Evolutionary conservation across 441 rosid genomes (phyloP).

Genomic region (Eruca vesicaria): DNA sequence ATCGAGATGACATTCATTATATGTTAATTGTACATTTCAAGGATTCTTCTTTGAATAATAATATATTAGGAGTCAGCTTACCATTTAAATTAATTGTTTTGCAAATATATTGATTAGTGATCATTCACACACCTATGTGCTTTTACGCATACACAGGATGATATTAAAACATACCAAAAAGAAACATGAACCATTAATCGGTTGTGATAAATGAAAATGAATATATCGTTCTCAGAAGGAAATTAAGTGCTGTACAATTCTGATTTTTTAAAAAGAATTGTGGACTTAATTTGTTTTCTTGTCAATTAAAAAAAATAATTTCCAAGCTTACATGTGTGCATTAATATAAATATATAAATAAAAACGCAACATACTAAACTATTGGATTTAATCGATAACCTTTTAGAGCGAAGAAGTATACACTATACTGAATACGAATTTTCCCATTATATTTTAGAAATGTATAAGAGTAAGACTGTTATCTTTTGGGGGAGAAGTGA

Average conservation of each 20-base stretch:
- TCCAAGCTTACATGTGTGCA: no score
- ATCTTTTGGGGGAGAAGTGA: slow-evolving; percentile 19
- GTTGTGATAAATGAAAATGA: neutral
- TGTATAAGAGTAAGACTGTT: neutral
- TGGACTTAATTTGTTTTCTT: neutral
- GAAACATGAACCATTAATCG: neutral
- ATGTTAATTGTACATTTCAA: neutral
- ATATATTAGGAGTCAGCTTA: neutral
- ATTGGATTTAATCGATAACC: no score
- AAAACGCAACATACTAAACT: no score
- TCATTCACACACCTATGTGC: neutral
- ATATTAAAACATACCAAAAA: neutral
- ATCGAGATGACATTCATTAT: neutral
- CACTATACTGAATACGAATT: neutral
- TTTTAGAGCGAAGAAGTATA: neutral
- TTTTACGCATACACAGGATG: neutral
- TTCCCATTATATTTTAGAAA: neutral
- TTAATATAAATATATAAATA: no score
- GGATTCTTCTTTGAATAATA: neutral
- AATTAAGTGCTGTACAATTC: neutral
- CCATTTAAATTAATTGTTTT: neutral
- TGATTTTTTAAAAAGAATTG: no score
- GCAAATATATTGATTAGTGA: neutral
- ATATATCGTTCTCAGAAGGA: neutral
- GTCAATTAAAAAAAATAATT: no score